These are phyloP conservation scores for Populus euphratica DNA, from an alignment of 345 rosid genomes.

Conservation along the genomic window DNA sequence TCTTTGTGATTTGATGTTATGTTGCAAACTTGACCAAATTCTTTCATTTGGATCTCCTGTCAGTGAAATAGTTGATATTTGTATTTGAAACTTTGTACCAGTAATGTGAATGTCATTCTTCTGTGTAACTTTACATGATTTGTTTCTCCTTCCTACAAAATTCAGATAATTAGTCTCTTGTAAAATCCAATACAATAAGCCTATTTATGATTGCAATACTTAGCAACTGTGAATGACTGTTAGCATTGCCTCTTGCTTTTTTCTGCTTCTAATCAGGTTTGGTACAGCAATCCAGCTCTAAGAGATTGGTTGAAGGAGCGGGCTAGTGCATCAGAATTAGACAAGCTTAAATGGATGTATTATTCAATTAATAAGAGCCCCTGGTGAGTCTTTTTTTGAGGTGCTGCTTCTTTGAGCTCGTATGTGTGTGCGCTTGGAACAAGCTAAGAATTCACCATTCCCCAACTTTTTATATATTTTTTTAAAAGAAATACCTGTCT, in stretches of 20 bases:
- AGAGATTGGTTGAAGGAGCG: slow-evolving; percentile 80
- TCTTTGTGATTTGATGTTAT: not conserved
- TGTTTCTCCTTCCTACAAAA: not conserved
- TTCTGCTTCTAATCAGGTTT: slow-evolving; percentile 46
- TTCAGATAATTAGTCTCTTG: not conserved
- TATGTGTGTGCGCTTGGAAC: not conserved
- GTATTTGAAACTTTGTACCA: not conserved
- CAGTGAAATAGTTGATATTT: not conserved
- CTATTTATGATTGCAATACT: not conserved
- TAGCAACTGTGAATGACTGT: not conserved
- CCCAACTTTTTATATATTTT: not conserved
- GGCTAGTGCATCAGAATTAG: slow-evolving; percentile 60
- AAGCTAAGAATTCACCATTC: not conserved
- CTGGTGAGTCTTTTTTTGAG: slow-evolving; percentile 45
- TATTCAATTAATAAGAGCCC: slow-evolving; percentile 84
- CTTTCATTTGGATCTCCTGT: not conserved
- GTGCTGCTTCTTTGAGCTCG: not conserved
- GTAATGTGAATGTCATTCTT: not conserved
- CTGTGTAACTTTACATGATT: not conserved
- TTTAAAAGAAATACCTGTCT: not conserved
- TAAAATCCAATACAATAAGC: not conserved
- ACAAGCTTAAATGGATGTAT: slow-evolving; percentile 67
- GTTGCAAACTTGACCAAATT: not conserved
- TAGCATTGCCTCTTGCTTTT: not conserved
- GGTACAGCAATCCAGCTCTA: slow-evolving; percentile 76